phyloP scores from a whole-genome alignment of 2,329 filamentous ascomycete genomes.

The Cladosporium colombiae region DNA sequence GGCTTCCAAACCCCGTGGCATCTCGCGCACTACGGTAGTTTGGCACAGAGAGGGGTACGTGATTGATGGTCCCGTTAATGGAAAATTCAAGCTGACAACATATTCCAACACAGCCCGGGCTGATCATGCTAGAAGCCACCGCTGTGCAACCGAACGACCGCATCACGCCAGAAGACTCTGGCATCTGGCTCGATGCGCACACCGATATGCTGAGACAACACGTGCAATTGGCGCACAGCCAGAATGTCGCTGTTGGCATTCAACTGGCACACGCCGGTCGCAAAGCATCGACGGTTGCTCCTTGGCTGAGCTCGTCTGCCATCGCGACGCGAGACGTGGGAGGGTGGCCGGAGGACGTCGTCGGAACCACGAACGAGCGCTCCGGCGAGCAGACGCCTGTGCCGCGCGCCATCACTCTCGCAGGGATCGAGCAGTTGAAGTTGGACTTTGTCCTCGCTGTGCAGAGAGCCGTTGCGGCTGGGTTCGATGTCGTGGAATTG shows the following conservation, averaged over 20 bases:
- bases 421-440: constrained; percentile 68
- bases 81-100: background rate
- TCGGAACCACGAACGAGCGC: constrained; percentile 59
- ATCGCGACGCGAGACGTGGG: constrained; percentile 54
- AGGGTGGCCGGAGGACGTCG: constrained; percentile 55
- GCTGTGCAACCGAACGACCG: constrained; percentile 73
- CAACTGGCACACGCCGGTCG: constrained; percentile 79
- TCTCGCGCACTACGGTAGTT: constrained; percentile 53
- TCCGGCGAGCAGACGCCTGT: constrained; percentile 63
- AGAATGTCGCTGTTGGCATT: constrained; percentile 72
- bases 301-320: constrained; percentile 60
- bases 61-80: too few relatives aligned
- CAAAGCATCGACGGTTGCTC: constrained; percentile 58
- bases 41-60: constrained; percentile 64
- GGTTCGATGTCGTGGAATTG: constrained; percentile 76
- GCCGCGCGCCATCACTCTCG: constrained; percentile 67
- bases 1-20: constrained; percentile 67
- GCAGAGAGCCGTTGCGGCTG: constrained; percentile 55
- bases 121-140: constrained; percentile 77
- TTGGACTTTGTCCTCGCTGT: constrained; percentile 64
- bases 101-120: constrained; percentile 50
- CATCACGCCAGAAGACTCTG: constrained; percentile 76
- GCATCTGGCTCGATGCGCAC: constrained; percentile 82
- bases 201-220: constrained; percentile 69
- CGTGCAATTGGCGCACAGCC: constrained; percentile 75